Percentiles rank a stretch among this genome's conserved stretches.
Evolutionary conservation across 148 eudicot genomes (phyloP).

Genomic region (Silene latifolia): DNA sequence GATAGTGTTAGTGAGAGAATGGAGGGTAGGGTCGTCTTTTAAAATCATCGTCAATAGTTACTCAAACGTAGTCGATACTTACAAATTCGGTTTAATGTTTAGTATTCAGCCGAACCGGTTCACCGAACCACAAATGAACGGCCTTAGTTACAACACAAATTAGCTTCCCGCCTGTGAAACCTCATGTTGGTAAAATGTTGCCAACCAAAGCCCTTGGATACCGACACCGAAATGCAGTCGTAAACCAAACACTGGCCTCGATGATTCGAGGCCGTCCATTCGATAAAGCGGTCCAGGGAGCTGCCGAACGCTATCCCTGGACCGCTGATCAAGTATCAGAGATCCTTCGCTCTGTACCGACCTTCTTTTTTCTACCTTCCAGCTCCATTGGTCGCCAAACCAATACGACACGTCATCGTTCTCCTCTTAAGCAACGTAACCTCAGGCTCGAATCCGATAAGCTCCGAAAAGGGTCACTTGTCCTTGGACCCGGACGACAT

Average conservation of each 20-base stretch:
- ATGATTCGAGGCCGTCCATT: background rate
- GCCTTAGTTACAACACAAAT: too few relatives aligned
- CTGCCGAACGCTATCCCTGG: conserved; percentile 25
- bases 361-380: conserved; percentile 55
- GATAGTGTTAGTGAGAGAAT: too few relatives aligned
- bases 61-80: too few relatives aligned
- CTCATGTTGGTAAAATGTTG: background rate
- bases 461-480: conserved; percentile 34
- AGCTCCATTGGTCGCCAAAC: conserved; percentile 66
- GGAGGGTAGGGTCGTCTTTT: too few relatives aligned
- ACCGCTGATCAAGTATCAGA: conserved; percentile 43
- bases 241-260: background rate
- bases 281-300: background rate
- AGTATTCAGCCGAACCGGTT: too few relatives aligned
- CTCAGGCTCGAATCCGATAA: conserved; percentile 42
- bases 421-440: conserved; percentile 62
- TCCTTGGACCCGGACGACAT: conserved; percentile 70
- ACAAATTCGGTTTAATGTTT: too few relatives aligned
- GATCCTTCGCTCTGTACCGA: conserved; percentile 56
- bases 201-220: background rate
- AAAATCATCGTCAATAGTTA: too few relatives aligned
- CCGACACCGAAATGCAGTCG: background rate
- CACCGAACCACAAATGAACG: too few relatives aligned
- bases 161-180: too few relatives aligned
- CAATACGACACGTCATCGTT: conserved; percentile 49